phyloP scores from a whole-genome alignment of 108 stramenopile genomes.

The Skeletonema menzelii region DNA sequence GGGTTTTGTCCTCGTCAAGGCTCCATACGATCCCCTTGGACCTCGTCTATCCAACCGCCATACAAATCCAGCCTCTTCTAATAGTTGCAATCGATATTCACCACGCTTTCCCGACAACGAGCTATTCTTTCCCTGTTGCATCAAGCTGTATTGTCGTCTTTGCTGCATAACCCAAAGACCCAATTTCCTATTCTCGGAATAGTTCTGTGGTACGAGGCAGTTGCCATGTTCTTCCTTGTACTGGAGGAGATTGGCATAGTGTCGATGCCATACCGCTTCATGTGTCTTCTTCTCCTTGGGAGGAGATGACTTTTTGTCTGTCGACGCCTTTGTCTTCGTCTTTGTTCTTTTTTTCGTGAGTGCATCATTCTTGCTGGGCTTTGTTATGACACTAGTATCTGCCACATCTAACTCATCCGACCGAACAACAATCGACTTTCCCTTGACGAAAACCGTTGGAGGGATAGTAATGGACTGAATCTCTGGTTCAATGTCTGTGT shows the following conservation, averaged over 20 bases:
- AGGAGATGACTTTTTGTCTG: background rate
- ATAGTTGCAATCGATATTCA: slow-evolving; percentile 3
- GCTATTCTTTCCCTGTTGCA: slow-evolving; percentile 28
- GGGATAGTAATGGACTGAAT: slow-evolving; percentile 5
- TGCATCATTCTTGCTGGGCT: background rate
- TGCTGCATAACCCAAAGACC: slow-evolving; percentile 62
- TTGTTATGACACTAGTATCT: background rate
- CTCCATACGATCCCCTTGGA: background rate
- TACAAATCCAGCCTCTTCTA: slow-evolving; percentile 28
- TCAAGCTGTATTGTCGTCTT: slow-evolving; percentile 49
- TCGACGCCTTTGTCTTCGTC: background rate
- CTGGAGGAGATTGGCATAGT: background rate
- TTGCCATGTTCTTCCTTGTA: slow-evolving; percentile 53
- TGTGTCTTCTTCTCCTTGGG: background rate
- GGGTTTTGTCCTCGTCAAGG: background rate
- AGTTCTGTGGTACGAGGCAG: slow-evolving; percentile 53
- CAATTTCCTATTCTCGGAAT: slow-evolving; percentile 37
- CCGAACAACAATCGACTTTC: background rate
- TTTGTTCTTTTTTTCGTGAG: background rate
- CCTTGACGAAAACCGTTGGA: background rate
- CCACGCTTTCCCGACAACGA: background rate
- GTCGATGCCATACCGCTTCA: slow-evolving; percentile 14
- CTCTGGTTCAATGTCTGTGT: slow-evolving; percentile 20
- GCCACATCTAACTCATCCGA: background rate
- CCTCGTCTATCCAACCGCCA: slow-evolving; percentile 22